Percentiles rank a stretch among this genome's conserved stretches.
phyloP scores from a whole-genome alignment of 2,329 filamentous ascomycete genomes.

The Scedosporium apiospermum region DNA sequence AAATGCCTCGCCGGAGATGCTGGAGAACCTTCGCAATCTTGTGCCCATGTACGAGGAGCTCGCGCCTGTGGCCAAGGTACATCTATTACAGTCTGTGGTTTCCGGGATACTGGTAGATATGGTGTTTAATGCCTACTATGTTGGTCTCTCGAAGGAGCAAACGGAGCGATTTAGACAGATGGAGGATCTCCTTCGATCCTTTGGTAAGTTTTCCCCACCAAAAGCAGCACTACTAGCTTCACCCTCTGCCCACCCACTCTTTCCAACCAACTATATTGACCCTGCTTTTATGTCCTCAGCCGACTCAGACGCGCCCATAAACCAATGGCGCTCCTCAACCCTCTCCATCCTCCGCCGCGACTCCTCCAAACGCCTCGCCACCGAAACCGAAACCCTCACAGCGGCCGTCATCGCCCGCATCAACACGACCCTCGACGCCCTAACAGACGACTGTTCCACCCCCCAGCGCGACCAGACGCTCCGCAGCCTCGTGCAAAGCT shows the following conservation, averaged over 20 bases:
- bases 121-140: conserved; percentile 54
- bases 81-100: conserved; percentile 53
- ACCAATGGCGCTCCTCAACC: conserved; percentile 59
- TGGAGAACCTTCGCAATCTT: conserved; percentile 34
- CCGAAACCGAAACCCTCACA: conserved; percentile 38
- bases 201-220: conserved; percentile 15
- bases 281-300: conserved; percentile 13
- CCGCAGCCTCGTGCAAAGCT: conserved; percentile 39
- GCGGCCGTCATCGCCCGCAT: conserved; percentile 32
- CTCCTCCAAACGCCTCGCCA: conserved; percentile 33
- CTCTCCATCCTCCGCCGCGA: conserved; percentile 49
- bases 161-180: conserved; percentile 38
- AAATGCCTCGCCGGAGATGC: conserved; percentile 27
- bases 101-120: conserved; percentile 50
- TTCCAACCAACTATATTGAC: neutral
- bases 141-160: conserved; percentile 49
- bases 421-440: conserved; percentile 12
- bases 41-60: conserved; percentile 50
- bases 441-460: conserved; percentile 23
- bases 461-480: conserved; percentile 40
- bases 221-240: too few species aligned
- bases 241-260: too few species aligned
- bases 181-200: conserved; percentile 31
- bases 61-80: conserved; percentile 44
- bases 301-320: conserved; percentile 43